phyloP scores from a whole-genome alignment of 495 filamentous ascomycete genomes.

The Xeromyces bisporus region DNA sequence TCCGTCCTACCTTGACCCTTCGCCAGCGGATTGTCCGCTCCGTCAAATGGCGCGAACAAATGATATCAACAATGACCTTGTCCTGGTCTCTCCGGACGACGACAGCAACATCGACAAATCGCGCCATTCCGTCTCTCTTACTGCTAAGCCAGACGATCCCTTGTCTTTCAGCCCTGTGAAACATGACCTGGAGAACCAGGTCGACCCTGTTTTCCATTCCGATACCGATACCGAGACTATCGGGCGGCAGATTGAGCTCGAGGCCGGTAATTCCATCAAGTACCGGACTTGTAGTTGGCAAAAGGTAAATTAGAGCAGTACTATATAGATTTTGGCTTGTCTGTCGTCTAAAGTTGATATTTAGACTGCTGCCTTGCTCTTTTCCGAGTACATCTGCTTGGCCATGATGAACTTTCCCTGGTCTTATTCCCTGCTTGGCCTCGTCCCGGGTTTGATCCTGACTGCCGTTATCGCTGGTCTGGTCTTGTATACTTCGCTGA shows the following conservation, averaged over 20 bases:
- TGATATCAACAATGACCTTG: conserved; percentile 7
- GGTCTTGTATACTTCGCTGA: conserved; percentile 73
- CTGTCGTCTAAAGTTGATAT: not conserved
- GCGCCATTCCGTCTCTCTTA: conserved; percentile 9
- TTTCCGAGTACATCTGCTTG: conserved; percentile 85
- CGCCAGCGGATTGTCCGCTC: conserved; percentile 24
- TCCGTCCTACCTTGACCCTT: conserved; percentile 17
- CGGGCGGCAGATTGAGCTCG: conserved; percentile 59
- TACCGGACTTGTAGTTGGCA: conserved; percentile 84
- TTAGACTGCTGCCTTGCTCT: conserved; percentile 69
- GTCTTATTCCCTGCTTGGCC: conserved; percentile 70
- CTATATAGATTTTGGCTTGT: too few species aligned
- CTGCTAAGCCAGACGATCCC: too few species aligned
- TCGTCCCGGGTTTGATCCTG: conserved; percentile 74
- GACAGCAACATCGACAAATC: too few species aligned
- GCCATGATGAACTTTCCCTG: conserved; percentile 91
- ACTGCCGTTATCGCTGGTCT: conserved; percentile 56
- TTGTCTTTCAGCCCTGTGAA: too few species aligned
- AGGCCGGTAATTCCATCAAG: conserved; percentile 64
- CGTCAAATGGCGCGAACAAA: conserved; percentile 25
- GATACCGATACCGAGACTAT: conserved; percentile 28
- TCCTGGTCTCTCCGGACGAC: too few species aligned
- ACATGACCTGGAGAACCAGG: conserved; percentile 16
- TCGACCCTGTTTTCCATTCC: conserved; percentile 9
- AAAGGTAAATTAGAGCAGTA: too few species aligned